These are phyloP conservation scores for Sanghuangporus sanghuang DNA, from an alignment of 1,284 basidiomycete species.

Conservation along the genomic window DNA sequence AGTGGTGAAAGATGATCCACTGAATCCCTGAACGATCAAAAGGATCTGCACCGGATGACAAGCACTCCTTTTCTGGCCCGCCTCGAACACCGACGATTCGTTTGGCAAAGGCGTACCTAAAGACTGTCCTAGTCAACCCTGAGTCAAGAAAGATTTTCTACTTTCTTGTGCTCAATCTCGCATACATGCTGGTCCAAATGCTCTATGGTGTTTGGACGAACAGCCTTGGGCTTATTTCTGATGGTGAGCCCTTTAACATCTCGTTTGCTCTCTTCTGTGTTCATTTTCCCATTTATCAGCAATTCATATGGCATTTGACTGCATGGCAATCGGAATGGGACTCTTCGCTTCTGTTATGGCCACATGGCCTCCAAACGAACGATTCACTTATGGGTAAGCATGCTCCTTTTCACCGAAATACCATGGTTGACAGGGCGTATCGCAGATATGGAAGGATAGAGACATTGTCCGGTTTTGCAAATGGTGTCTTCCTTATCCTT, in stretches of 20 bases:
- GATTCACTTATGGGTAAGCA: constrained; percentile 89
- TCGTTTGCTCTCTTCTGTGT: not conserved
- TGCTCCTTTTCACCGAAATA: constrained; percentile 1
- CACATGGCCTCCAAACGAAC: constrained; percentile 91
- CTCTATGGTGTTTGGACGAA: constrained; percentile 98
- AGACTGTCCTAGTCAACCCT: constrained; percentile 84
- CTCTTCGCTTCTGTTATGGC: constrained; percentile 97
- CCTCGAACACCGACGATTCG: constrained; percentile 53
- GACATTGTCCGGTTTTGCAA: constrained; percentile 96
- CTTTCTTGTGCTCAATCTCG: constrained; percentile 92
- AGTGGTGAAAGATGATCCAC: not conserved
- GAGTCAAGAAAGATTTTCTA: constrained; percentile 97
- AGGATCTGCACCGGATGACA: constrained; percentile 54
- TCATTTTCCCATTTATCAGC: constrained; percentile 45
- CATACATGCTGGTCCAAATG: constrained; percentile 96
- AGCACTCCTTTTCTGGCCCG: constrained; percentile 36
- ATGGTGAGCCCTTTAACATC: constrained; percentile 55
- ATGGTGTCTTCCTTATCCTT: constrained; percentile 93
- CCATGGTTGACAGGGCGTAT: not conserved
- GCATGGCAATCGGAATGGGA: constrained; percentile 94
- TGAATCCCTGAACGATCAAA: constrained; percentile 12
- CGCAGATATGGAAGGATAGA: constrained; percentile 94
- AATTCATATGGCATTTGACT: constrained; percentile 99
- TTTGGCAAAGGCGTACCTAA: constrained; percentile 70
- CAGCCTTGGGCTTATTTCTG: constrained; percentile 92